phyloP scores from a whole-genome alignment of 805 yeast genomes.

The Cyberlindnera sargentensis region DNA sequence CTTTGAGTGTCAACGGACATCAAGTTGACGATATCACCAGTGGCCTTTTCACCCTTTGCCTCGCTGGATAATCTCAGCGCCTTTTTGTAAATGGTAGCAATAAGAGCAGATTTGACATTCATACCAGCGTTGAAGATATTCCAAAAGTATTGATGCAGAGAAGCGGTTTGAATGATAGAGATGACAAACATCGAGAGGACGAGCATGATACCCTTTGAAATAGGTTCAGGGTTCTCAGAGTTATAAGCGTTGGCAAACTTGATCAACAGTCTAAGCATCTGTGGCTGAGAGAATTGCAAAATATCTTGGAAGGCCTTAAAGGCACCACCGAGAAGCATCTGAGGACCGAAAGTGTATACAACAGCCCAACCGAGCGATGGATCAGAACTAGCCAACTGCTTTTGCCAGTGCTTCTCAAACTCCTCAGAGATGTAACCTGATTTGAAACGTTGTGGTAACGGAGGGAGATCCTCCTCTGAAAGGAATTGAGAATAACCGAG shows the following conservation, averaged over 20 bases:
- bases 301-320: slow-evolving; percentile 75
- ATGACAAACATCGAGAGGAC: slow-evolving; percentile 68
- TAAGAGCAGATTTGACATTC: slow-evolving; percentile 63
- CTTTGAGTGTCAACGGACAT: slow-evolving; percentile 94
- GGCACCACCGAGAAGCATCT: slow-evolving; percentile 59
- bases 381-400: slow-evolving; percentile 42
- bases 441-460: slow-evolving; percentile 61
- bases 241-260: slow-evolving; percentile 44
- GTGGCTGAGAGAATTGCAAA: slow-evolving; percentile 82
- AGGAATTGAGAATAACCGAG: slow-evolving; percentile 61
- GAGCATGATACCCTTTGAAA: slow-evolving; percentile 70
- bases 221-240: slow-evolving; percentile 38
- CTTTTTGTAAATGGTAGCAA: slow-evolving; percentile 61
- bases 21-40: slow-evolving; percentile 90
- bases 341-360: slow-evolving; percentile 60
- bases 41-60: slow-evolving; percentile 60
- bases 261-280: slow-evolving; percentile 62
- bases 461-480: slow-evolving; percentile 64
- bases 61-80: slow-evolving; percentile 65
- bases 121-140: slow-evolving; percentile 71
- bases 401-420: slow-evolving; percentile 57
- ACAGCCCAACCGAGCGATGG: slow-evolving; percentile 58
- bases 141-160: slow-evolving; percentile 73
- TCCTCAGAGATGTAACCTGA: slow-evolving; percentile 43
- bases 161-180: slow-evolving; percentile 71